Percentiles rank a stretch among this genome's conserved stretches.
These are phyloP conservation scores for Carallia pectinifolia DNA, from an alignment of 345 rosid species.

Conservation along the genomic window DNA sequence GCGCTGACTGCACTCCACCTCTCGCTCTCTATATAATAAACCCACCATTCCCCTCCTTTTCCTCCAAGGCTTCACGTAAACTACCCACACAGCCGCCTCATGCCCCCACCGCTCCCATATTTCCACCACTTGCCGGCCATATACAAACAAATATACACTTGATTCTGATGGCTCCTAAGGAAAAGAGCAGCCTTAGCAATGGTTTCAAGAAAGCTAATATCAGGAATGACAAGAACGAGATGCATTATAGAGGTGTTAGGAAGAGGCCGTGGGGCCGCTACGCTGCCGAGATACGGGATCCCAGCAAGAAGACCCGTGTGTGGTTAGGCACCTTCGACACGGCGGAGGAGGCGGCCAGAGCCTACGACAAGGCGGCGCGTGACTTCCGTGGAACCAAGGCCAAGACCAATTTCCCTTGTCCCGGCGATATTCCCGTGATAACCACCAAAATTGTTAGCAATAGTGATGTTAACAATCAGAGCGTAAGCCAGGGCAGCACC, in stretches of 20 bases:
- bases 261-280: constrained; percentile 78
- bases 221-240: constrained; percentile 23
- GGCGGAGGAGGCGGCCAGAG: constrained; percentile 64
- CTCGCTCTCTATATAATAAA: too few species aligned
- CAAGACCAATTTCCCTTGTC: constrained; percentile 59
- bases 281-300: constrained; percentile 83
- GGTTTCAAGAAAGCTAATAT: neutral
- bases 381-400: constrained; percentile 67
- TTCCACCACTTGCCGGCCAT: too few species aligned
- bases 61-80: constrained; percentile 5
- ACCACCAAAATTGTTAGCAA: neutral
- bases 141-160: too few species aligned
- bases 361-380: constrained; percentile 64
- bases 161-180: constrained; percentile 35
- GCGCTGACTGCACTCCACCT: constrained; percentile 29
- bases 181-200: neutral
- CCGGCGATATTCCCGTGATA: constrained; percentile 14
- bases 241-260: constrained; percentile 60
- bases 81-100: neutral
- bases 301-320: constrained; percentile 59
- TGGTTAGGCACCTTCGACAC: constrained; percentile 78
- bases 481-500: constrained; percentile 40
- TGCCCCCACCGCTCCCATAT: neutral
- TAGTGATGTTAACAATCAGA: constrained; percentile 14
- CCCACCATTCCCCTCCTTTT: neutral